Base-by-base conservation (phyloP, 352 stramenopile species). In the Globisporangium rhizosaccharum region DNA sequence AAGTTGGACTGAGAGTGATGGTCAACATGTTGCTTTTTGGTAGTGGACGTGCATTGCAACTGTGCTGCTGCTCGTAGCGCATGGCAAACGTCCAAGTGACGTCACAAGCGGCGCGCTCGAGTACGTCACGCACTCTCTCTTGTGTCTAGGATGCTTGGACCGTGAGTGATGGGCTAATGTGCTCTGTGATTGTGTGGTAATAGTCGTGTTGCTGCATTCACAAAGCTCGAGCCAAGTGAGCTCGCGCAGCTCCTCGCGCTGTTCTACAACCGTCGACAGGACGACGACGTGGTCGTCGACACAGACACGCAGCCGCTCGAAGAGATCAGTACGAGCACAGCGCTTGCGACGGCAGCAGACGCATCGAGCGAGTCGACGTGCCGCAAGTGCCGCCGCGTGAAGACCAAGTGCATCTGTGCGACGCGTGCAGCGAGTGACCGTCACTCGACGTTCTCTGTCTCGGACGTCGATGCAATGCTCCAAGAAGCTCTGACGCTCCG, bases 41-140 rank as follows among this genome's bases (percentile, higher is more conserved):
- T 33, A 92, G 82, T 92, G 82, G 82, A 74, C 57, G 10, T 92
- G 83, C 41, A 63, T 90, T 7, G 75, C 79, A 6, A 67, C 70
- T n/a, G 66, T 92, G 48, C 51, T 92, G 41, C 61, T 94, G 52
- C 63, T 92, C 39, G 73, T 90, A 20, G 79, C 70, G 18, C 80
- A 92, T 49, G 52, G 68, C 11, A 76, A 86, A 7, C 76, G 74
- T 18, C 65, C 61, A 0, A 55, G 72, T 1, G 77, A 74, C 36
- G 60, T 86, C 11, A 46, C 58, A 12, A 62, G 74, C 44, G 77
- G 68, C 3, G 54, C 82, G 12, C 59, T 79, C 49, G 71, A 74
- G 78, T 92, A 54, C n/a, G 46, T 52, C 36, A 46, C 30, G 2
- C 26, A 25, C 0, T 37, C 7, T 45, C n/a, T 44, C 51, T 10